Evolutionary conservation across 768 basidiomycete genomes (phyloP).

Genomic region (Hortiboletus campestris): DNA sequence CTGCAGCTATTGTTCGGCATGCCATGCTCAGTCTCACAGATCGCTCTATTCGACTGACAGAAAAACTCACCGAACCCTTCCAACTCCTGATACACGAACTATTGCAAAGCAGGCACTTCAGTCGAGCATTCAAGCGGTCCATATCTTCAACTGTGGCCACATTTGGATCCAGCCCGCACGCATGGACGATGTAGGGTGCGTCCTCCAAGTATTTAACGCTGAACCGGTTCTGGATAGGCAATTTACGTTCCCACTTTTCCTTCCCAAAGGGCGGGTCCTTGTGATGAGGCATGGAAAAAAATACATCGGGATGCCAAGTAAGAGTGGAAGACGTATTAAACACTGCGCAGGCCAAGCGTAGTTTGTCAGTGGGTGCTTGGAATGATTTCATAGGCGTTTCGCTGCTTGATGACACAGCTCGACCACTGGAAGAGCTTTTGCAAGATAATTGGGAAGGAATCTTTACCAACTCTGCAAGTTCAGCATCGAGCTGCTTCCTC

Average conservation of each 20-base stretch:
- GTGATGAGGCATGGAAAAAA: neutral
- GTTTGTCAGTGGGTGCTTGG: neutral
- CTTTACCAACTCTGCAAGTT: neutral
- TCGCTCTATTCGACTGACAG: neutral
- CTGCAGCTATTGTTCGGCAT: neutral
- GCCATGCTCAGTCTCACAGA: neutral
- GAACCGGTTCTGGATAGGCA: neutral
- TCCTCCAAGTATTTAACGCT: neutral
- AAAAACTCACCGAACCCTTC: neutral
- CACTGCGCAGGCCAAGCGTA: conserved; percentile 1
- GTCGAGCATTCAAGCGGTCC: conserved; percentile 4
- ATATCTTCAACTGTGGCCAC: neutral
- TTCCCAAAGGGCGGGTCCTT: no score
- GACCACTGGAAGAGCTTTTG: no score
- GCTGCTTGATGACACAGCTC: neutral
- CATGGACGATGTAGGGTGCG: neutral
- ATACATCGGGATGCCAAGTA: neutral
- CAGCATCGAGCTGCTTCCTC: neutral
- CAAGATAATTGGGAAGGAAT: neutral
- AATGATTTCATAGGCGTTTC: neutral
- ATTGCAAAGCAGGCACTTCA: neutral
- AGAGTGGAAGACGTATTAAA: neutral
- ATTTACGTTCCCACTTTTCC: neutral
- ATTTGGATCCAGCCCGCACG: conserved; percentile 1
- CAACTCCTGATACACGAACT: neutral